Percentiles rank a stretch among this genome's conserved stretches.
Conservation (phyloP, 1,284 basidiomycete genomes). For the Ustilago xerochloae region DNA sequence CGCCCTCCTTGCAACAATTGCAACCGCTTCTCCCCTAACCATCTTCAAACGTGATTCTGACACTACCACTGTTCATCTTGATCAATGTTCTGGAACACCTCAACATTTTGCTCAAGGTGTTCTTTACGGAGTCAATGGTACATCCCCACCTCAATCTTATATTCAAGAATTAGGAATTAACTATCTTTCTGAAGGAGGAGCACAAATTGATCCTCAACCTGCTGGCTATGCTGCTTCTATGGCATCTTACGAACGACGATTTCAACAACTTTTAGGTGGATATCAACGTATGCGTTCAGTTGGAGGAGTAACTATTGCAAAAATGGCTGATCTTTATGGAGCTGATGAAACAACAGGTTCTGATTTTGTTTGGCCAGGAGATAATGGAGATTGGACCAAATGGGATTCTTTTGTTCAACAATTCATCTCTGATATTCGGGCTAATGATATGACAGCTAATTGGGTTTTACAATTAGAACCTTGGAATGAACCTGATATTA, state of each 20-base stretch:
- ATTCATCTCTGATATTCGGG: conserved; percentile 14
- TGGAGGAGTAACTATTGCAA: conserved; percentile 18
- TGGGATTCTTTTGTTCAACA: conserved; percentile 29
- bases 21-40: neutral
- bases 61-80: conserved; percentile 19
- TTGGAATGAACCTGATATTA: conserved; percentile 25
- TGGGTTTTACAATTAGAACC: conserved; percentile 20
- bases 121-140: conserved; percentile 26
- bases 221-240: conserved; percentile 18
- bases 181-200: conserved; percentile 23
- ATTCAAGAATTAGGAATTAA: conserved; percentile 16
- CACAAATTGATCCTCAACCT: conserved; percentile 19
- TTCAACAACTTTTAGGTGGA: conserved; percentile 7
- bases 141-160: conserved; percentile 21
- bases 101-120: conserved; percentile 19
- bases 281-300: conserved; percentile 19
- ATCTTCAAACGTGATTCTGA: conserved; percentile 15
- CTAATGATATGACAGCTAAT: conserved; percentile 14
- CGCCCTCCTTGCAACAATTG: too few relatives aligned
- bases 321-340: conserved; percentile 26
- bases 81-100: conserved; percentile 16
- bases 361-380: conserved; percentile 17
- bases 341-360: conserved; percentile 14
- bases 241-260: conserved; percentile 12
- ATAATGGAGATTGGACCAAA: conserved; percentile 27